Evolutionary conservation across 345 rosid species (phyloP), one percentile per base, ranked within the genome.

Genomic region (Aquilaria malaccensis): DNA sequence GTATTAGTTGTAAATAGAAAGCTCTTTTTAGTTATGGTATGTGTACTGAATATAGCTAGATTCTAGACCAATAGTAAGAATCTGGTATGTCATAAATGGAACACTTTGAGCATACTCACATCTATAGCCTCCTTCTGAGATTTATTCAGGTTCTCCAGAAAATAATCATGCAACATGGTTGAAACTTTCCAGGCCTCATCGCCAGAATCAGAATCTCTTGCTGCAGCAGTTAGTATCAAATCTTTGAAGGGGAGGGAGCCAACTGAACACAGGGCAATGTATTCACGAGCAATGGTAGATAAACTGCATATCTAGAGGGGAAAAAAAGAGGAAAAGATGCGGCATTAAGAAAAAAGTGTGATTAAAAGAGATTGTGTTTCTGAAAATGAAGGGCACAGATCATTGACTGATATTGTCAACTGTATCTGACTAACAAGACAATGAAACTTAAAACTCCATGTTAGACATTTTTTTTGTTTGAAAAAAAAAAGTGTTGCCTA

Each of bases 271-370:
- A 93, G 65, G 65, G 96, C 99, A 64, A 75, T 58, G 70, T 93
- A 93, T 80, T 93, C 97, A 72, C 96, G 97, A 52, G 76, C 75
- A 71, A 90, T 90, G 45, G 99, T 93, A 61, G 99, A 93, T 61
- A 93, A 79, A 74, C 96, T 77, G 84, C 99, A 87, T 61, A 89
- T 72, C 99, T 93, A 37, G 43, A 37, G 43, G 43, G 7, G 43
- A 7, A 37, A 37, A 37, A 37, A 37, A 37, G 22, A 22, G 75
- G 77, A 83, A 13, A 45, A 67, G 61, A 75, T 57, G 59, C 52
- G 13, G 62, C 60, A 67, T 60, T 58, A 57, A 43, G 70, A 65
- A 63, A 14, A 37, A 37, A 37, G 3, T 37, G 43, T 37, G 7
- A 37, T 37, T 37, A 3, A 3, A 37, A 37, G 43, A 37, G 43